Conservation (phyloP, 108 stramenopile species). For the Pseudonitzschia multistriata region DNA sequence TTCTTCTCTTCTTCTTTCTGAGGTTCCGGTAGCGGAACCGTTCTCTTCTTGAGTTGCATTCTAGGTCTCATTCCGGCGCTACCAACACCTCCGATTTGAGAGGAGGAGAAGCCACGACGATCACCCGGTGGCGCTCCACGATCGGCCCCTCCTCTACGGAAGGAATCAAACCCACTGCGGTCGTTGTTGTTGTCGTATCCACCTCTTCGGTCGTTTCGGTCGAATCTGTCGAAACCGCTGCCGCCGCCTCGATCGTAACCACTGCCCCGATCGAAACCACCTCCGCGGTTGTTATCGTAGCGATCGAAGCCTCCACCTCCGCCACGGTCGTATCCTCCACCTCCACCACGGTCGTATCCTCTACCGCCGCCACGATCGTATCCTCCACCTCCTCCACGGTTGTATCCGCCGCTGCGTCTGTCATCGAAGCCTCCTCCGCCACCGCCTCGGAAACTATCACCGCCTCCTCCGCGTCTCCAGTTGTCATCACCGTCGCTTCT, state of each 20-base stretch:
- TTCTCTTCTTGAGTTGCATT: conserved; percentile 53
- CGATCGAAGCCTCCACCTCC: conserved; percentile 14
- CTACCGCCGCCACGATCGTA: neutral
- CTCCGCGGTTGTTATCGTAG: conserved; percentile 3
- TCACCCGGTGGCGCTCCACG: conserved; percentile 19
- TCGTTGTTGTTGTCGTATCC: conserved; percentile 20
- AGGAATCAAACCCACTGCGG: conserved; percentile 14
- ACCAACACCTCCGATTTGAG: conserved; percentile 3
- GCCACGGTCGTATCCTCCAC: conserved; percentile 20
- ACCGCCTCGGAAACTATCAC: no score
- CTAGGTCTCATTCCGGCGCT: conserved; percentile 52
- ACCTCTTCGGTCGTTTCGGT: conserved; percentile 39
- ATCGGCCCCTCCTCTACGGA: neutral
- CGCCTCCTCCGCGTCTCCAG: conserved; percentile 52
- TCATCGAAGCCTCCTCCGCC: conserved; percentile 36
- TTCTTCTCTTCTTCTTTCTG: conserved; percentile 18
- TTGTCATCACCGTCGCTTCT: conserved; percentile 45
- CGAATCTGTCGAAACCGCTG: conserved; percentile 8
- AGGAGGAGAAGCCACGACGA: conserved; percentile 11
- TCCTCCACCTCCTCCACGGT: conserved; percentile 3
- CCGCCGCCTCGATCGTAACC: conserved; percentile 26
- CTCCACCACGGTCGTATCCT: conserved; percentile 22
- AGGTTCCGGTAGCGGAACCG: conserved; percentile 24
- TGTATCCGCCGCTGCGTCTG: conserved; percentile 30
- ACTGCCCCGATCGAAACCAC: conserved; percentile 14